Base-by-base conservation (phyloP, 2,329 filamentous ascomycete genomes). In the Stachybotrys elegans region DNA sequence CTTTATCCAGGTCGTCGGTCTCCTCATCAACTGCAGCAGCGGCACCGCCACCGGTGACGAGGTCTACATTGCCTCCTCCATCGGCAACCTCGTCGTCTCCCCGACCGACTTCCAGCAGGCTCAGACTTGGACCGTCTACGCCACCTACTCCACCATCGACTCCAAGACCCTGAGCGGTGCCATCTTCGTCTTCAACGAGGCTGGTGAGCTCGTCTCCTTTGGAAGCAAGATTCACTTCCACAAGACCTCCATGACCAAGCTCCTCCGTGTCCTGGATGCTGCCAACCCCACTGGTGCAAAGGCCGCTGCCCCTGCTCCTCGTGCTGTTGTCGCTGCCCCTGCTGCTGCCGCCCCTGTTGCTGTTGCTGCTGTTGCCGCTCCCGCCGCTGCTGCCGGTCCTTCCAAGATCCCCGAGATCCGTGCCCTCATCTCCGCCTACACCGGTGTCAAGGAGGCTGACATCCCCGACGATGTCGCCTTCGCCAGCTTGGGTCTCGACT, bases 1-100 rank as follows among this genome's bases (percentile, higher is more conserved):
- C 1, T 55, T 52, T 36, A 48, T 55, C 11, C 53, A 55, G 31
- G 53, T 54, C 11, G 40, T 50, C 3, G 53, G 53, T 22, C 45
- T 55, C 2, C 42, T 52, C 11, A 52, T 54, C 31, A 55, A 55
- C 43, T 44, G 44, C 20, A 52, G 39, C 36, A 43, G 43, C 22
- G 43, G 44, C 4, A 48, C 44, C 17, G 43, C 39, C 19, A 43
- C 43, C 6, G 38, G 46, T 14, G 46, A 50, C 11, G 51, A 51
- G 25, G 48, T 53, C 22, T 46, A 47, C 45, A 45, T 50, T 32
- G 39, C 51, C 21, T 49, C 48, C 7, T 45, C 49, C 17, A 22
- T 20, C 8, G 17, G 22, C 23, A 41, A 19, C 23, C 7, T 29
- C 5, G 38, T 22, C 17, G n/a, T 13, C 23, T 19, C 38, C 16